Evolutionary conservation across 306 rosid genomes (phyloP), one percentile per base, ranked within the genome.

Genomic region (Begonia peltatifolia): DNA sequence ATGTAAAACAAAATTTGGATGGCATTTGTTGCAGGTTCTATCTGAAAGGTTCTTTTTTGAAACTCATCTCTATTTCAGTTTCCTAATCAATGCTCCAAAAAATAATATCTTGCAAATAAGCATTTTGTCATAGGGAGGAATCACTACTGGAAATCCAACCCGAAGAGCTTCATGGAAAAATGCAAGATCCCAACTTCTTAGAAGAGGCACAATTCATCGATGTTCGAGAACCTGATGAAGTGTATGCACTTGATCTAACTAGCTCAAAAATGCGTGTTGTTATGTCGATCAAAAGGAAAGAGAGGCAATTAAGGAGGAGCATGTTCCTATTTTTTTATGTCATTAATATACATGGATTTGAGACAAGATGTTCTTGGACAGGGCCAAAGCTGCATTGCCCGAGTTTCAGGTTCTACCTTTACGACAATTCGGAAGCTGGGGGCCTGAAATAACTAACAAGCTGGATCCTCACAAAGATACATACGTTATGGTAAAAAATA

Each of bases 191-290:
- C 38, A 70, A 50, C 63, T 89, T 89, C 54, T 30, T 68, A 58
- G 80, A 84, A 17, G 95, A 76, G 76, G 94, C 94, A 54, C 93
- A 82, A 50, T 67, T 84, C 50, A 76, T 84, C 74, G 93, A 84
- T 63, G 97, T 84, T 63, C 90, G 93, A 64, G 93, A 84, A 66
- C 95, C 97, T 56, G 92, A 74, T 3, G 94, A 87, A 87, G 96
- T 87, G 96, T 84, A 87, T 53, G 87, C 44, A 56, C 23, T 41
- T 53, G 38, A 30, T 30, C 38, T 30, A 30, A 30, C 38, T 30
- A 30, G 38, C 38, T 1, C 3, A 9, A 30, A 30, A 30, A 30
- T 59, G 9, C 18, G 35, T 25, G 35, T 25, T 25, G 35, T 3
- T 25, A 25, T 17, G 18, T n/a, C n/a, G n/a, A n/a, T n/a, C n/a